Conservation (phyloP, 345 rosid genomes). For the Cochlearia excelsa region DNA sequence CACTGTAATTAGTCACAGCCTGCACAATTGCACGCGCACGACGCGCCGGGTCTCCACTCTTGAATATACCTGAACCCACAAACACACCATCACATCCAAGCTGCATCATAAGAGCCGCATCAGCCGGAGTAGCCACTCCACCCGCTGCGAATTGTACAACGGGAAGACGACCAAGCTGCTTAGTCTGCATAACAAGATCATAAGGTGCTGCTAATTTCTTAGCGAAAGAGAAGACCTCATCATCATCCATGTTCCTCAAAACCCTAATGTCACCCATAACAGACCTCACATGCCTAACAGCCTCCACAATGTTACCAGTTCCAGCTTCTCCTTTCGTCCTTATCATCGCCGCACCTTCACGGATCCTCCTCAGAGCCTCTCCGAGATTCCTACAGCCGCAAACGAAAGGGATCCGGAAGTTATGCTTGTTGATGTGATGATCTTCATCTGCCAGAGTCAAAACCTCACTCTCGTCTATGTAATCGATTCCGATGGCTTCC, state of each 20-base stretch:
- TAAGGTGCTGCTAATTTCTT: constrained; percentile 71
- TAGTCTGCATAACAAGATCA: constrained; percentile 72
- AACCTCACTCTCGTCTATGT: constrained; percentile 88
- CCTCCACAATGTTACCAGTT: constrained; percentile 75
- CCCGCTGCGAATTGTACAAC: constrained; percentile 79
- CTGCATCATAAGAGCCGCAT: constrained; percentile 85
- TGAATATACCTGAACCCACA: constrained; percentile 69
- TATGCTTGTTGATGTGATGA: constrained; percentile 83
- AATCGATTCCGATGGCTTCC: constrained; percentile 75
- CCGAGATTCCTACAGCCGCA: constrained; percentile 88
- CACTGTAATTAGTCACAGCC: constrained; percentile 74
- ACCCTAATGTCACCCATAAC: constrained; percentile 85
- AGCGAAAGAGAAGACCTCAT: constrained; percentile 76
- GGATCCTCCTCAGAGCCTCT: constrained; percentile 72
- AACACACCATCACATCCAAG: constrained; percentile 76
- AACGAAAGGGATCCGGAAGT: constrained; percentile 80
- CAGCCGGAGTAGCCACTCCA: constrained; percentile 77
- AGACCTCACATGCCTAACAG: constrained; percentile 81
- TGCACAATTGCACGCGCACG: constrained; percentile 72
- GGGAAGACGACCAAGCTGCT: constrained; percentile 73
- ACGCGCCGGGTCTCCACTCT: constrained; percentile 68
- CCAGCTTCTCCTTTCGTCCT: constrained; percentile 94
- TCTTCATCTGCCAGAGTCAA: constrained; percentile 81
- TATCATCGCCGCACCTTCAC: constrained; percentile 94
- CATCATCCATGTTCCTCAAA: constrained; percentile 82